Percentiles rank a stretch among this genome's conserved stretches.
These are phyloP conservation scores for Eustoma russellianum DNA, from an alignment of 257 asterid genomes.

Conservation along the genomic window DNA sequence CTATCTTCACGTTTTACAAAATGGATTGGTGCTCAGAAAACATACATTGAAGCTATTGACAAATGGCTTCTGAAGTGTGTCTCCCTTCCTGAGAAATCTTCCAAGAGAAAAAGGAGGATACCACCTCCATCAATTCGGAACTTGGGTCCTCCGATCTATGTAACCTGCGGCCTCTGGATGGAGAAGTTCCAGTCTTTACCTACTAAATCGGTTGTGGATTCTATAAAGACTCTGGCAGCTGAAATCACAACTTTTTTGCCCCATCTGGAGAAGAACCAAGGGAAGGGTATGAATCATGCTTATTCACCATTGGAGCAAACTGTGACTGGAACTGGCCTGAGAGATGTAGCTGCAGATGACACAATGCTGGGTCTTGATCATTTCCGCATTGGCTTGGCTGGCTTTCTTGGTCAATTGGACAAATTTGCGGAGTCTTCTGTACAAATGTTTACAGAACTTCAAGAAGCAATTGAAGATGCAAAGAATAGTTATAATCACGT, in stretches of 20 bases:
- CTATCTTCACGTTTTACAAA: constrained; percentile 57
- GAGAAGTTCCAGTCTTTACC: constrained; percentile 51
- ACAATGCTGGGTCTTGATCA: constrained; percentile 45
- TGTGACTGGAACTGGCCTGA: constrained; percentile 18
- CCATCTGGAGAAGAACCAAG: constrained; percentile 65
- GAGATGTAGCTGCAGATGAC: constrained; percentile 36
- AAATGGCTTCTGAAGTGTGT: constrained; percentile 88
- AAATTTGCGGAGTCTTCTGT: constrained; percentile 57
- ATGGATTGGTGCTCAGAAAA: constrained; percentile 72
- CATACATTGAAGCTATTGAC: constrained; percentile 62
- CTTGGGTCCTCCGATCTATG: constrained; percentile 69
- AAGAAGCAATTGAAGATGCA: constrained; percentile 43
- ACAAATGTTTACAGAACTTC: constrained; percentile 51
- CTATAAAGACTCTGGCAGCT: constrained; percentile 55
- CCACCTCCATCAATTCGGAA: constrained; percentile 44
- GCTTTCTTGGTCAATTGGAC: constrained; percentile 61
- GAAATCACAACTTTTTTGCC: constrained; percentile 72
- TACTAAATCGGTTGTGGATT: constrained; percentile 48
- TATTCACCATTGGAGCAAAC: constrained; percentile 9
- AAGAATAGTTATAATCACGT: constrained; percentile 42
- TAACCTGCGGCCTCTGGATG: constrained; percentile 71
- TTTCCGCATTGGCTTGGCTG: constrained; percentile 46
- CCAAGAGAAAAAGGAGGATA: constrained; percentile 53
- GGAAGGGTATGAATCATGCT: constrained; percentile 22
- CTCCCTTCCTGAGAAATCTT: constrained; percentile 33